Evolutionary conservation across 176 grass and related monocot genomes (phyloP), one percentile per base, ranked within the genome.

Genomic region (Urochloa ruziziensis): DNA sequence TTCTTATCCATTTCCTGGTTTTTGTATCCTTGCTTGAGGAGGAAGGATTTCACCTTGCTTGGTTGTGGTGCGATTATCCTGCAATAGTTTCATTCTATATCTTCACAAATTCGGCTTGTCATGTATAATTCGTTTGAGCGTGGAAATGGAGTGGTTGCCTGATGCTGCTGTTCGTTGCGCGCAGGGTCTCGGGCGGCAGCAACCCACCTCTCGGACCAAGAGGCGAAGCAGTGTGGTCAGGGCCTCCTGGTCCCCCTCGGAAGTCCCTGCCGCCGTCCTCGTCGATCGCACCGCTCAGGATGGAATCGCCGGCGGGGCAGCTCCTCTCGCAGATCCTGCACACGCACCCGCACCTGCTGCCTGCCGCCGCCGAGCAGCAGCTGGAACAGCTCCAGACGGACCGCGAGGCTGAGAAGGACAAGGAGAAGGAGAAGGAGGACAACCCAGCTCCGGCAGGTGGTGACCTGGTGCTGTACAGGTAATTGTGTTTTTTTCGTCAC

Each of bases 381-480:
- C 93, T 99, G 28, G 88, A 99, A 85, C 93, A 96, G 81, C 96
- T 99, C 51, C 89, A 94, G 80, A 96, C 85, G 4, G 85, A 89
- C 79, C 91, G 77, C 4, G 91, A 94, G 9, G 80, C 80, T 24
- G 83, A 88, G 5, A 68, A 77, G 6, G 64, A 82, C 29, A 80
- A 80, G 87, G 85, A 85, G 3, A 71, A 72, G 43, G 69, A 72
- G 69, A 72, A 19, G 73, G 88, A 7, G 88, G 88, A 93, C 43
- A 91, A 91, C 48, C 67, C 68, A 21, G 66, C 87, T 11, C 85
- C 93, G 37, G 73, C 89, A 14, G 93, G 81, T 15, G 94, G 69
- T 60, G 93, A 99, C 43, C 81, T 99, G 70, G 93, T 99, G 35
- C 80, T 99, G 57, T 94, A 99, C 93, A 96, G 93, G 96, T 95